Evolutionary conservation across 148 eudicot genomes (phyloP).

Genomic region (Diospyros kaki): DNA sequence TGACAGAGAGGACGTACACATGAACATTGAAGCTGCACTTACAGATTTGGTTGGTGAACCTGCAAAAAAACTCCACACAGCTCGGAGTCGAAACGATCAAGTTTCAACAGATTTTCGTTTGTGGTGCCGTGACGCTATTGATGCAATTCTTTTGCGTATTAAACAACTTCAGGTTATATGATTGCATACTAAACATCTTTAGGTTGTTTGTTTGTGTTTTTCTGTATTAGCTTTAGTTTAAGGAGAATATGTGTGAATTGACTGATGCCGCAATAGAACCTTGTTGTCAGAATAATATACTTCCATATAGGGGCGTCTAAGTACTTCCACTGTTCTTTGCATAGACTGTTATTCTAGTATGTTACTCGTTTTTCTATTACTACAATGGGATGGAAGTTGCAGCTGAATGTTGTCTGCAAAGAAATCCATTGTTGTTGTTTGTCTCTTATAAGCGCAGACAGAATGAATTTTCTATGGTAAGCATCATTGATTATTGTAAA

Average conservation of each 20-base stretch:
- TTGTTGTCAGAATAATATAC: not conserved
- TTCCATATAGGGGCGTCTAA: not conserved
- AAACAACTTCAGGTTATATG: conserved; percentile 67
- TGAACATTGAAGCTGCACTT: conserved; percentile 98
- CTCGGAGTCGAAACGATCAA: conserved; percentile 98
- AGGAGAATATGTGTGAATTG: not conserved
- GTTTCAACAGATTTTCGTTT: conserved; percentile 90
- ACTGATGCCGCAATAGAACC: not conserved
- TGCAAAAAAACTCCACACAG: conserved; percentile 99
- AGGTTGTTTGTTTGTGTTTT: conserved; percentile 40
- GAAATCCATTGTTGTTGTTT: not conserved
- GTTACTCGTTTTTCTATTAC: no score
- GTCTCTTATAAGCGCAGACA: not conserved
- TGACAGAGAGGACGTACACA: conserved; percentile 98
- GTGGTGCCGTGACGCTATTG: conserved; percentile 97
- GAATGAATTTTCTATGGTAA: not conserved
- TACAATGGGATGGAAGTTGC: not conserved
- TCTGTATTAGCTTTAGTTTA: not conserved
- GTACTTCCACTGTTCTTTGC: no score
- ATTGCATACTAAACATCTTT: conserved; percentile 50
- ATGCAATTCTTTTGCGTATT: conserved; percentile 42
- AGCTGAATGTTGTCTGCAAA: not conserved
- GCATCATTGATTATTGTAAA: not conserved
- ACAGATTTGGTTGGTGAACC: conserved; percentile 98
- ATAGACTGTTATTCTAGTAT: not conserved